These are phyloP conservation scores for Candida boidinii DNA, from an alignment of 805 yeast genomes.

Conservation along the genomic window DNA sequence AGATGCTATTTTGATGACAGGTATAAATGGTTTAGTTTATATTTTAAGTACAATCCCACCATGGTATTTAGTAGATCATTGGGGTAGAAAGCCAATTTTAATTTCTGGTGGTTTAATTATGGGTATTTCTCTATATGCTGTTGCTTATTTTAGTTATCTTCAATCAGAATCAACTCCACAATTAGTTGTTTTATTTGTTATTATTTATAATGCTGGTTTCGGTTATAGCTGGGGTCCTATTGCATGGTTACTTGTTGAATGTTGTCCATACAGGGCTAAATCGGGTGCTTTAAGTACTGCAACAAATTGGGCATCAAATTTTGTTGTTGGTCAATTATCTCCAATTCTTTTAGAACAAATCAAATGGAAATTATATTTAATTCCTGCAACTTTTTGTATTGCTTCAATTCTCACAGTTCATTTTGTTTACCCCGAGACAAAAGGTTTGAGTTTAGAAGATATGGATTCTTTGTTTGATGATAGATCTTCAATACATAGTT, in stretches of 20 bases:
- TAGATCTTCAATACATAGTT: conserved; percentile 22
- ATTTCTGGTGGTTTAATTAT: conserved; percentile 68
- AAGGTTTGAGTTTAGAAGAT: conserved; percentile 80
- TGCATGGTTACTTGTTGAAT: conserved; percentile 86
- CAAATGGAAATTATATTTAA: conserved; percentile 71
- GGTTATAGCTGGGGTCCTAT: conserved; percentile 94
- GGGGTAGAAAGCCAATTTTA: conserved; percentile 81
- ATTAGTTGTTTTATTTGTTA: conserved; percentile 67
- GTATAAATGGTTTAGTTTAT: conserved; percentile 57
- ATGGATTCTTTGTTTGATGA: conserved; percentile 90
- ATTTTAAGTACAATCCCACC: conserved; percentile 69
- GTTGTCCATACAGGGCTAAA: conserved; percentile 82
- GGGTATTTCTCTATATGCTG: conserved; percentile 60
- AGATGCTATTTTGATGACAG: conserved; percentile 80
- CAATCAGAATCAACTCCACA: conserved; percentile 47
- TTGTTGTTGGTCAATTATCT: conserved; percentile 85
- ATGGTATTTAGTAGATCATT: conserved; percentile 76
- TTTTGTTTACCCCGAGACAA: conserved; percentile 79
- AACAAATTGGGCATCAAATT: conserved; percentile 88
- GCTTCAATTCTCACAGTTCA: conserved; percentile 67
- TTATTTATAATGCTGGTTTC: conserved; percentile 74
- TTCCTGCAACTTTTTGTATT: conserved; percentile 74
- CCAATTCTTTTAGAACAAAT: conserved; percentile 75
- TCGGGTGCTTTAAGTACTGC: conserved; percentile 91
- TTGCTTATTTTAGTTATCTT: conserved; percentile 52